Percentiles rank a stretch among this genome's conserved stretches.
Conservation (phyloP, 495 filamentous ascomycete genomes). For the Trichoderma parareesei region DNA sequence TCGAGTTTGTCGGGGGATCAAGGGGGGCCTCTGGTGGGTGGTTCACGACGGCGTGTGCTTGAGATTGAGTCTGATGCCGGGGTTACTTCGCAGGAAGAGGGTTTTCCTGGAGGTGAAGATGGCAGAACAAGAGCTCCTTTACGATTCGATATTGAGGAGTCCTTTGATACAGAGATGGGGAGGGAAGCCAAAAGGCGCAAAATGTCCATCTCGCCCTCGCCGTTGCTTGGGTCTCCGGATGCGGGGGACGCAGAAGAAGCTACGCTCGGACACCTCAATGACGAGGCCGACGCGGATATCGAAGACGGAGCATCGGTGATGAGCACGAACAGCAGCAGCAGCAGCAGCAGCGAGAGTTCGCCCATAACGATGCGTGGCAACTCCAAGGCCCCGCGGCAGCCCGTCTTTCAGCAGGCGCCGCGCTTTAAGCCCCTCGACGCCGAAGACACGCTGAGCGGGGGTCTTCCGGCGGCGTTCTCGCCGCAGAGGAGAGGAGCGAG, state of each 20-base stretch:
- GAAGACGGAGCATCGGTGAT: slow-evolving; percentile 13
- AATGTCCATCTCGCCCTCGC: slow-evolving; percentile 1
- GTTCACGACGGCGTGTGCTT: neutral
- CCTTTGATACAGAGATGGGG: neutral
- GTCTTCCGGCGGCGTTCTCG: slow-evolving; percentile 33
- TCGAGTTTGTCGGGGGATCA: neutral
- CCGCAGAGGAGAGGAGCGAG: slow-evolving; percentile 30
- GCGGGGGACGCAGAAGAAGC: neutral
- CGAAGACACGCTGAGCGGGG: slow-evolving; percentile 14
- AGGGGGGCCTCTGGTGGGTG: neutral
- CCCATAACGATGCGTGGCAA: neutral
- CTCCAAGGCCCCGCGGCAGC: slow-evolving; percentile 15
- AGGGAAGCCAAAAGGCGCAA: slow-evolving; percentile 7
- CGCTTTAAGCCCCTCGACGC: slow-evolving; percentile 30
- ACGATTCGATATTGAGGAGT: neutral
- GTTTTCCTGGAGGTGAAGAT: neutral
- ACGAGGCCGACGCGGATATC: neutral
- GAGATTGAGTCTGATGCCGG: slow-evolving; percentile 1
- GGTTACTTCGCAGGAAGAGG: neutral
- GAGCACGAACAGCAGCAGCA: slow-evolving; percentile 6
- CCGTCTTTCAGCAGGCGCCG: slow-evolving; percentile 29
- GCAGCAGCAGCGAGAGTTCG: neutral
- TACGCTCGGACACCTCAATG: neutral
- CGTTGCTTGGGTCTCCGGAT: neutral
- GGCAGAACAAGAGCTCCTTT: neutral